phyloP scores from a whole-genome alignment of 331 rosid species.

The Pyrus hybrid region DNA sequence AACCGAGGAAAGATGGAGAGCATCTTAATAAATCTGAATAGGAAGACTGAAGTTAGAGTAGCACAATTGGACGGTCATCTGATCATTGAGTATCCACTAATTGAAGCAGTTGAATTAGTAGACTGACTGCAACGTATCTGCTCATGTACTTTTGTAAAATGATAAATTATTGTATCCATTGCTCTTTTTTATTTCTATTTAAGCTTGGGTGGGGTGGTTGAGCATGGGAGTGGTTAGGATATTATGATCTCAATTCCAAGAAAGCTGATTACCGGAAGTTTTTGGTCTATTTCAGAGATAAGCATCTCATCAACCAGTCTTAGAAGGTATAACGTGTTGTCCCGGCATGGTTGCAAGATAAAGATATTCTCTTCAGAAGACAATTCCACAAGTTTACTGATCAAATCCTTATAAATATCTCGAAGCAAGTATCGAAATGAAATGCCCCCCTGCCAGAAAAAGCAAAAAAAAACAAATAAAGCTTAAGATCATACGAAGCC shows the following conservation, averaged over 20 bases:
- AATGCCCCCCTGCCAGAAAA: conserved; percentile 46
- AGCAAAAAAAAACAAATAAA: background rate
- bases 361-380: conserved; percentile 75
- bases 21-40: background rate
- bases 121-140: background rate
- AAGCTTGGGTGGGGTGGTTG: background rate
- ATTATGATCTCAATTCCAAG: conserved; percentile 10
- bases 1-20: background rate
- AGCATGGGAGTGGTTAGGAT: background rate
- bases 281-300: conserved; percentile 65
- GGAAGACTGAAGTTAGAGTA: background rate
- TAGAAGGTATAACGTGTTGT: conserved; percentile 77
- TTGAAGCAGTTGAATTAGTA: background rate
- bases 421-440: conserved; percentile 57
- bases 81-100: background rate
- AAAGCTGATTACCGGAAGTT: conserved; percentile 66
- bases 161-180: background rate
- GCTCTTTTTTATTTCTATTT: background rate
- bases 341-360: conserved; percentile 85
- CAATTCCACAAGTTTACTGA: conserved; percentile 56
- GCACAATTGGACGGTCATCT: background rate
- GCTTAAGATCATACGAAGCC: background rate
- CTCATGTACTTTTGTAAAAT: background rate
- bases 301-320: conserved; percentile 87
- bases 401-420: conserved; percentile 73